phyloP scores from a whole-genome alignment of 768 basidiomycete genomes.

The Tephrocybe sp. region DNA sequence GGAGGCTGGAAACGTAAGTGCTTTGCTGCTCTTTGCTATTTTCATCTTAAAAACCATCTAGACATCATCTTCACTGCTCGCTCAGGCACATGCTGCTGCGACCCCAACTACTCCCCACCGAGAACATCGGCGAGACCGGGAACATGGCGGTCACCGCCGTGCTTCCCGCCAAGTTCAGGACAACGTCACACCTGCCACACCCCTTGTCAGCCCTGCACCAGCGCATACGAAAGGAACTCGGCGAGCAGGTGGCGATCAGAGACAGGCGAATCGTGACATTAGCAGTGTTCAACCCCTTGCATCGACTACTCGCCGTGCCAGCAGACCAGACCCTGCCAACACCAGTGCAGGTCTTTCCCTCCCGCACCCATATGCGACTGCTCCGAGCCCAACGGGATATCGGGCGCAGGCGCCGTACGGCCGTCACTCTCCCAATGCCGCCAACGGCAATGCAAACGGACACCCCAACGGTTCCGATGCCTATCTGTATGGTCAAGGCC shows the following conservation, averaged over 20 bases:
- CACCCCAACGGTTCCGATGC: conserved; percentile 63
- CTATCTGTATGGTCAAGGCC: conserved; percentile 59
- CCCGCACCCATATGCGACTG: conserved; percentile 73
- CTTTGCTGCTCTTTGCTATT: conserved; percentile 5
- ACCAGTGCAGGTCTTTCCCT: conserved; percentile 41
- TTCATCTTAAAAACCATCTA: conserved; percentile 18
- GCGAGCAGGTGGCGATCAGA: conserved; percentile 48
- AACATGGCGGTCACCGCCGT: conserved; percentile 50
- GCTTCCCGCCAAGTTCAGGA: conserved; percentile 56
- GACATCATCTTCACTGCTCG: conserved; percentile 42
- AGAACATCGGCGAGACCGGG: conserved; percentile 55
- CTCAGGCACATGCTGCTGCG: conserved; percentile 52
- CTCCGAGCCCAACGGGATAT: conserved; percentile 56
- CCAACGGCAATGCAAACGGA: conserved; percentile 38
- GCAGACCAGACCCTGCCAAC: conserved; percentile 49
- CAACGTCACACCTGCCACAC: conserved; percentile 48
- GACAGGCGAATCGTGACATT: conserved; percentile 48
- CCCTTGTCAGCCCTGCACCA: conserved; percentile 64
- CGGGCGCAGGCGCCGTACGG: conserved; percentile 50
- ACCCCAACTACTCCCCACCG: conserved; percentile 53
- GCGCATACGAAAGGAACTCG: conserved; percentile 60
- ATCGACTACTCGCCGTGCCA: conserved; percentile 63
- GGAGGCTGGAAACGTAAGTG: conserved; percentile 82
- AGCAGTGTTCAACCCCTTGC: conserved; percentile 68
- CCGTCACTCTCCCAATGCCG: conserved; percentile 50